phyloP scores from a whole-genome alignment of 148 eudicot genomes.

The Amaranthus palmeri region DNA sequence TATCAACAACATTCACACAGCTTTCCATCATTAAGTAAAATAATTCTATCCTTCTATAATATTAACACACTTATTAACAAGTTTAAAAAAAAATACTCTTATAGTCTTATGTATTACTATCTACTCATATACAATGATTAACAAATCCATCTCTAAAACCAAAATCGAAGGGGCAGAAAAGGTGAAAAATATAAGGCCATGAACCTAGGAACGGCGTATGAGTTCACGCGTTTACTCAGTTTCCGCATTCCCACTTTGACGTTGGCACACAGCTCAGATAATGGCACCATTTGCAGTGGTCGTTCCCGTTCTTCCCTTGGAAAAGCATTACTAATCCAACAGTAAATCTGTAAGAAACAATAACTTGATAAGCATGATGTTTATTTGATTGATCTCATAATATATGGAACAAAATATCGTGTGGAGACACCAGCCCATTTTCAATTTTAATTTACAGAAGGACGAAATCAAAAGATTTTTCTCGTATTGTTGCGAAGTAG shows the following conservation, averaged over 20 bases:
- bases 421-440: background rate
- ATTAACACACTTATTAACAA: conserved; percentile 9
- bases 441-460: background rate
- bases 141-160: conserved; percentile 5
- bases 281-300: conserved; percentile 77
- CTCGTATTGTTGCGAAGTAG: background rate
- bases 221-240: conserved; percentile 1
- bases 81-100: no score
- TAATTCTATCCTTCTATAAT: background rate
- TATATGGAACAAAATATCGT: no score
- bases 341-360: conserved; percentile 34
- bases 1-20: background rate
- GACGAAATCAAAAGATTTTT: background rate
- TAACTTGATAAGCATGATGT: background rate
- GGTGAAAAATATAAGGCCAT: conserved; percentile 9
- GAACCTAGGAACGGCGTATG: background rate
- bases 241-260: conserved; percentile 51
- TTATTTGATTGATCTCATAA: no score
- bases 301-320: conserved; percentile 55
- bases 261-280: conserved; percentile 69
- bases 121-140: conserved; percentile 17
- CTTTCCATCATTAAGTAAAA: background rate
- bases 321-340: conserved; percentile 44
- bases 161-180: background rate
- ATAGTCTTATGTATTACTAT: background rate